Conservation (phyloP, 78 protist species). For the Tieghemostelium lacteum region DNA sequence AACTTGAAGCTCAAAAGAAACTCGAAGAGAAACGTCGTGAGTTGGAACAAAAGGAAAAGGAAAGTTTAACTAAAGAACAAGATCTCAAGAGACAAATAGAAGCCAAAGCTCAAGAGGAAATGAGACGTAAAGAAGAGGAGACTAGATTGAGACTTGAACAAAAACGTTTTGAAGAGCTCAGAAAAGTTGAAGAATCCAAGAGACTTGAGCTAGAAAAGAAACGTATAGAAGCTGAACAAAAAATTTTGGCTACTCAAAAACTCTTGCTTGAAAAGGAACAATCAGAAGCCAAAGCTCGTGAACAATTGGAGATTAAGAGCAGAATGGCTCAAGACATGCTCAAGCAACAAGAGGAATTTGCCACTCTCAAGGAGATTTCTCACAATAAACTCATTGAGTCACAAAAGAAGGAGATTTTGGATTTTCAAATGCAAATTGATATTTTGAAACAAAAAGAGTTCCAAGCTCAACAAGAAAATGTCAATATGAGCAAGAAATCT, state of each 20-base stretch:
- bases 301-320: no score
- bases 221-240: not conserved
- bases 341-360: slow-evolving; percentile 18
- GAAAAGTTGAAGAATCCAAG: slow-evolving; percentile 6
- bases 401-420: not conserved
- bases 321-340: no score
- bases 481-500: not conserved
- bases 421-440: slow-evolving; percentile 1
- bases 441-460: slow-evolving; percentile 2
- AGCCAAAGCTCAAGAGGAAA: not conserved
- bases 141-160: no score
- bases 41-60: not conserved
- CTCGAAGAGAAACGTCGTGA: not conserved
- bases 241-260: not conserved
- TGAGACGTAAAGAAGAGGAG: not conserved
- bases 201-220: not conserved
- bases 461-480: slow-evolving; percentile 4
- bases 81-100: not conserved
- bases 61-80: not conserved
- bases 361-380: not conserved
- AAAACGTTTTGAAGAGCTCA: not conserved
- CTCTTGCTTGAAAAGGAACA: not conserved
- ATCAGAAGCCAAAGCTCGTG: not conserved
- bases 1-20: not conserved
- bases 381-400: not conserved